Evolutionary conservation across 1,284 basidiomycete genomes (phyloP).

Genomic region (Phlebopus sp.): DNA sequence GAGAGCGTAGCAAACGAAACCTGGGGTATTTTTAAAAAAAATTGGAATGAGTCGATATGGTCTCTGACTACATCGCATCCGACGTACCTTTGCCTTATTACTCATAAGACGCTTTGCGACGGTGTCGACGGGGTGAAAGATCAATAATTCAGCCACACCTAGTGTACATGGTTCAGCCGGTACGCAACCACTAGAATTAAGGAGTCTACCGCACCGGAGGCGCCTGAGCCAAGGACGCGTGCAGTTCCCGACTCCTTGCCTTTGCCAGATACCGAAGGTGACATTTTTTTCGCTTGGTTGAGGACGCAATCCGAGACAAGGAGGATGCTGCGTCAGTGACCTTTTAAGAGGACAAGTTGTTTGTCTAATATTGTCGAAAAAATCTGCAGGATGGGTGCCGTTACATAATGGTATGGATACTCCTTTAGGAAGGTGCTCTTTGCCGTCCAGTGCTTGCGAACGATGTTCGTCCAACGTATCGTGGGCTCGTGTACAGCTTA

Average conservation of each 20-base stretch:
- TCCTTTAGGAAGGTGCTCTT: not conserved
- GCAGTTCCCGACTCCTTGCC: slow-evolving; percentile 89
- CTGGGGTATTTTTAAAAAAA: slow-evolving; percentile 36
- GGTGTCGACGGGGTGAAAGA: slow-evolving; percentile 93
- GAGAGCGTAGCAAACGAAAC: slow-evolving; percentile 64
- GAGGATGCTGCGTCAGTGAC: not conserved
- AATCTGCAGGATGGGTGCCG: not conserved
- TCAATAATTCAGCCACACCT: slow-evolving; percentile 92
- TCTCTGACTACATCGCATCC: not conserved
- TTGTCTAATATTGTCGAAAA: not conserved
- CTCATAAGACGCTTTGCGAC: slow-evolving; percentile 98
- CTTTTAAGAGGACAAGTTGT: slow-evolving; percentile 5
- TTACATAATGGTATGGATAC: not conserved
- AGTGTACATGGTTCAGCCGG: slow-evolving; percentile 7
- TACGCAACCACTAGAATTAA: not conserved
- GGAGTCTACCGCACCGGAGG: slow-evolving; percentile 64
- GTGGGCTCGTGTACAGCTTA: too few species aligned
- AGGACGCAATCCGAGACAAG: not conserved
- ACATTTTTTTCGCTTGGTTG: slow-evolving; percentile 40
- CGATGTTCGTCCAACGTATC: too few species aligned
- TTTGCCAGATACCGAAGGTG: slow-evolving; percentile 58
- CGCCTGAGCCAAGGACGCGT: slow-evolving; percentile 88
- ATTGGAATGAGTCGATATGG: not conserved
- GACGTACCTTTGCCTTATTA: slow-evolving; percentile 78
- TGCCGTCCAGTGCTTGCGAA: too few species aligned